A percentile compares a stretch with the other conserved stretches of the same genome.
phyloP scores from a whole-genome alignment of 75 land plant species.

The Sequoia sempervirens region DNA sequence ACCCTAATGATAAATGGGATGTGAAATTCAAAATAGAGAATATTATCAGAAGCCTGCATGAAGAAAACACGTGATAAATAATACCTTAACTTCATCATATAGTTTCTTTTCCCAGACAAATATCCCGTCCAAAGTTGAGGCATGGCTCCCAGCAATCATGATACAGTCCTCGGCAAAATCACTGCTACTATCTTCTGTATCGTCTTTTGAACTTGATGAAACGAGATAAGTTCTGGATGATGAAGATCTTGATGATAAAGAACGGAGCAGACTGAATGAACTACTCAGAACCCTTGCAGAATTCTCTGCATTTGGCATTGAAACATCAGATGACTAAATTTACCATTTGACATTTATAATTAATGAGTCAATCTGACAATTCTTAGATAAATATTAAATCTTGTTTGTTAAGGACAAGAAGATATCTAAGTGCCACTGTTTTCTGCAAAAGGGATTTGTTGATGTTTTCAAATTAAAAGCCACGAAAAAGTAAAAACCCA shows the following conservation, averaged over 20 bases:
- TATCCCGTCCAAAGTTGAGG: slow-evolving; percentile 61
- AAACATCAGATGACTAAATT: not conserved
- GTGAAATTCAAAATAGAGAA: not conserved
- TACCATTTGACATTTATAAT: not conserved
- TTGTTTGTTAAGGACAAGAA: not conserved
- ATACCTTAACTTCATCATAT: slow-evolving; percentile 80
- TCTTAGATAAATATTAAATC: not conserved
- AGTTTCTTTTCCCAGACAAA: slow-evolving; percentile 87
- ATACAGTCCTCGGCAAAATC: slow-evolving; percentile 51
- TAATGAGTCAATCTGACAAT: not conserved
- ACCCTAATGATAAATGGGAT: not conserved
- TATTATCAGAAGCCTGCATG: not conserved
- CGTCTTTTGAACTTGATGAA: slow-evolving; percentile 41
- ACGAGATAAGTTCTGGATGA: slow-evolving; percentile 44
- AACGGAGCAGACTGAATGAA: slow-evolving; percentile 51
- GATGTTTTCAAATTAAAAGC: not conserved
- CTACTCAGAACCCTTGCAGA: slow-evolving; percentile 54
- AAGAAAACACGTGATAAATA: not conserved
- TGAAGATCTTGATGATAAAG: slow-evolving; percentile 58
- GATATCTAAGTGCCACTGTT: not conserved
- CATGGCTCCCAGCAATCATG: slow-evolving; percentile 58
- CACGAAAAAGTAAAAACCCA: not conserved
- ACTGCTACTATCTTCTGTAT: slow-evolving; percentile 41
- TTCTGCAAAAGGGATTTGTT: not conserved
- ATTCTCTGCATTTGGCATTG: slow-evolving; percentile 5